These are phyloP conservation scores for Trypanosoma brucei DNA, from an alignment of 208 protist genomes.

Conservation along the genomic window DNA sequence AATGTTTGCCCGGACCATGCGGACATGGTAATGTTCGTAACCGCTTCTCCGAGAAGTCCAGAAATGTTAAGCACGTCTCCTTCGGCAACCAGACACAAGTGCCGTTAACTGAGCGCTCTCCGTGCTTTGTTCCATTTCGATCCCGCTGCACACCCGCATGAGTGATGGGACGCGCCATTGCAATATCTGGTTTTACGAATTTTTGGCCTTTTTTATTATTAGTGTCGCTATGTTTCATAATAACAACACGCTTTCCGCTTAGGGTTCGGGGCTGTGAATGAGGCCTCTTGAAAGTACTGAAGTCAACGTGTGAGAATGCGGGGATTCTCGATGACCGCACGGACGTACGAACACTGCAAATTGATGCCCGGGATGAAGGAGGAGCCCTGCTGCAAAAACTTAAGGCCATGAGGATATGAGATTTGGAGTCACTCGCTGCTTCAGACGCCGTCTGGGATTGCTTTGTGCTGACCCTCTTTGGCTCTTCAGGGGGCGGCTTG, in stretches of 20 bases:
- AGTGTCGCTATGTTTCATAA: neutral
- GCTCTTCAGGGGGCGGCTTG: neutral
- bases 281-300: no score
- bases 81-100: conserved; percentile 4
- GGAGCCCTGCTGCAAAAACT: no score
- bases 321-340: no score
- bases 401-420: no score
- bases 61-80: neutral
- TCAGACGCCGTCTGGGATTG: no score
- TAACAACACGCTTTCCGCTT: neutral
- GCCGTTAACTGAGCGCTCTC: neutral
- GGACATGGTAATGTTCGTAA: conserved; percentile 42
- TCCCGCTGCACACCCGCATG: neutral
- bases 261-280: neutral
- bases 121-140: neutral
- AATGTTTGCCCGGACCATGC: conserved; percentile 17
- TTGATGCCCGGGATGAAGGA: no score
- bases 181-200: neutral
- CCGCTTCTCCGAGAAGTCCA: conserved; percentile 24
- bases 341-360: no score
- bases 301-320: no score
- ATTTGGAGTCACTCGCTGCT: neutral
- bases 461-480: neutral
- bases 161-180: neutral
- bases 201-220: neutral